Evolutionary conservation across 768 basidiomycete genomes (phyloP).

Genomic region (Collybia sordida): DNA sequence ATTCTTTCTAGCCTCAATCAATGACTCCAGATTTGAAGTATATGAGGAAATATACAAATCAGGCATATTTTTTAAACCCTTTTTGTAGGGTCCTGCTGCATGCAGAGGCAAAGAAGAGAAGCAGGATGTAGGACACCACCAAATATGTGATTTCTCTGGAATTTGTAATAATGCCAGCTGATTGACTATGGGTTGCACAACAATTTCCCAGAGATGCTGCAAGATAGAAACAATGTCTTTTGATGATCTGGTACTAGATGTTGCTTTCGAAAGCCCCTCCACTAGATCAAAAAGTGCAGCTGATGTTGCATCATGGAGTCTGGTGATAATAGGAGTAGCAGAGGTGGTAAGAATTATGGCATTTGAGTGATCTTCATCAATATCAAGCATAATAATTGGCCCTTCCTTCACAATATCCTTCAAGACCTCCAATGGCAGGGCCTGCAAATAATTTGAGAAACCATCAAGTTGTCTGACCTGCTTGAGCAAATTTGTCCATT

Average conservation of each 20-base stretch:
- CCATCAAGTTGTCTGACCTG: not conserved
- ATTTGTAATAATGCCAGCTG: not conserved
- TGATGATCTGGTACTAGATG: not conserved
- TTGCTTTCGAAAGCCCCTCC: not conserved
- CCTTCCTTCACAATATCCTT: not conserved
- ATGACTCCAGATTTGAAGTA: not conserved
- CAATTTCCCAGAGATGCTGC: not conserved
- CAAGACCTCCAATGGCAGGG: not conserved
- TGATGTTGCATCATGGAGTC: not conserved
- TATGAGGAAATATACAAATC: not conserved
- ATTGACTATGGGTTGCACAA: not conserved
- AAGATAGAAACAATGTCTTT: not conserved
- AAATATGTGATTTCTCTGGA: not conserved
- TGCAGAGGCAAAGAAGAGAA: not conserved
- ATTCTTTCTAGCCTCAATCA: not conserved
- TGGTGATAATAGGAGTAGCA: not conserved
- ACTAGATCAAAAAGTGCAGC: not conserved
- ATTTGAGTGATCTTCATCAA: not conserved
- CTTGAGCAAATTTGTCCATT: not conserved
- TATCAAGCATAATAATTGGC: not conserved
- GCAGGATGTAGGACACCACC: slow-evolving; percentile 1
- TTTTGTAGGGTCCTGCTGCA: slow-evolving; percentile 1
- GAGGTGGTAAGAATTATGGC: not conserved
- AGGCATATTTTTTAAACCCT: not conserved
- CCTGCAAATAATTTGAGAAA: not conserved